These are phyloP conservation scores for Serendipita sp. DNA, from an alignment of 768 basidiomycete genomes.

Conservation along the genomic window DNA sequence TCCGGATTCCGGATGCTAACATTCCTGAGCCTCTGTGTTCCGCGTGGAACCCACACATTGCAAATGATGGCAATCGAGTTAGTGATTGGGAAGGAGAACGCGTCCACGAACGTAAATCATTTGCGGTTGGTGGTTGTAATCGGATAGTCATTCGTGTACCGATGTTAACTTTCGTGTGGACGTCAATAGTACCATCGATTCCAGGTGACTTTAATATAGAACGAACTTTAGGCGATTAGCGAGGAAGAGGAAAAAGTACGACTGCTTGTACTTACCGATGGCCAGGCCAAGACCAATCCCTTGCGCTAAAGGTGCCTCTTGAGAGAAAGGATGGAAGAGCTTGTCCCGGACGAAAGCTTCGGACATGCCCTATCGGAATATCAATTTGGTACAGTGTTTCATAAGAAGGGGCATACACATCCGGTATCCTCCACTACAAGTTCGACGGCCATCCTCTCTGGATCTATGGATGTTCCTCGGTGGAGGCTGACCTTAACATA, in stretches of 20 bases:
- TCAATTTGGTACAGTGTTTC: not conserved
- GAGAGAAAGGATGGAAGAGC: constrained; percentile 92
- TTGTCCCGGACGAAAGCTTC: constrained; percentile 42
- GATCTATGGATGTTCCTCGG: not conserved
- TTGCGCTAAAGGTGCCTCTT: constrained; percentile 86
- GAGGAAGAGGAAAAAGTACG: constrained; percentile 23
- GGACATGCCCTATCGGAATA: not conserved
- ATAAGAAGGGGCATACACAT: not conserved
- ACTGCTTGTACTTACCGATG: constrained; percentile 85
- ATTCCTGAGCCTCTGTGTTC: not conserved
- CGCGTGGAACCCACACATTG: not conserved
- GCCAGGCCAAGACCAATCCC: constrained; percentile 90
- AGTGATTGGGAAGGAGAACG: not conserved
- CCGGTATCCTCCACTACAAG: not conserved
- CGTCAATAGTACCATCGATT: not conserved
- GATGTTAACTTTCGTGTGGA: not conserved
- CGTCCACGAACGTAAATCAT: not conserved
- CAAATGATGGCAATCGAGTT: not conserved
- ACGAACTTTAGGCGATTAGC: not conserved
- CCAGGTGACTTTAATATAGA: not conserved
- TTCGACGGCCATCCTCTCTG: not conserved
- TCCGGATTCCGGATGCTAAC: not conserved
- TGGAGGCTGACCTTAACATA: constrained; percentile 75
- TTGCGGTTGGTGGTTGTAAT: not conserved
- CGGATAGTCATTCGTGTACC: not conserved